Evolutionary conservation across 2,329 filamentous ascomycete species (phyloP).

Genomic region (Microdochium nivale): DNA sequence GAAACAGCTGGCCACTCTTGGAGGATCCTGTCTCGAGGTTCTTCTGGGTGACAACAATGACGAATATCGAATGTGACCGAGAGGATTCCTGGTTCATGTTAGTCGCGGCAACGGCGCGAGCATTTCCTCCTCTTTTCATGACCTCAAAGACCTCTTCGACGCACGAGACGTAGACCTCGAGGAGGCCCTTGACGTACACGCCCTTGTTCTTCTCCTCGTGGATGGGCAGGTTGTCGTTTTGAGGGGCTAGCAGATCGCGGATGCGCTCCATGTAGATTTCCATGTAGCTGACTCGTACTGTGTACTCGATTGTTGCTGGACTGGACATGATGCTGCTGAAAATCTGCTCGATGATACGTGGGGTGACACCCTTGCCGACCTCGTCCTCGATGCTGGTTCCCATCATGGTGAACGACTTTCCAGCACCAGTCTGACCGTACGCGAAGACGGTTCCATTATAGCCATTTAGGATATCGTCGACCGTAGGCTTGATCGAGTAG

Average conservation of each 20-base stretch:
- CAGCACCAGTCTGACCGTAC: constrained; percentile 95
- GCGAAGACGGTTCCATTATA: constrained; percentile 99
- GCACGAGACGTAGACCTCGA: constrained; percentile 92
- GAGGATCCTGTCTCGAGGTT: constrained; percentile 93
- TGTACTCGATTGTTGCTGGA: constrained; percentile 92
- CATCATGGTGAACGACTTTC: constrained; percentile 99
- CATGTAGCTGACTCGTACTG: constrained; percentile 98
- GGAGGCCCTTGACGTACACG: constrained; percentile 90
- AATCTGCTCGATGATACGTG: constrained; percentile 94
- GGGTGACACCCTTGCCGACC: constrained; percentile 84
- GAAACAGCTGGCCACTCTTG: constrained; percentile 92
- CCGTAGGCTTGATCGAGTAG: constrained; percentile 91
- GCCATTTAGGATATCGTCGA: constrained; percentile 96
- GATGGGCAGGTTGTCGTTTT: constrained; percentile 94
- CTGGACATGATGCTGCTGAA: constrained; percentile 91
- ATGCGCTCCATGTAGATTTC: constrained; percentile 99
- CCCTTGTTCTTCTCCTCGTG: constrained; percentile 96
- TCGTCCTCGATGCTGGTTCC: constrained; percentile 89
- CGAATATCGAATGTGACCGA: constrained; percentile 95
- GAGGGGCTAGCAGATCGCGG: constrained; percentile 81
- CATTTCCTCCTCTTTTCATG: constrained; percentile 83
- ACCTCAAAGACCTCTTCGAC: constrained; percentile 96
- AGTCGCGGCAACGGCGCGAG: constrained; percentile 86
- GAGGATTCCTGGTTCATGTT: constrained; percentile 99
- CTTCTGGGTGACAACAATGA: constrained; percentile 94